Evolutionary conservation across 2,329 filamentous ascomycete species (phyloP), one percentile per base, ranked within the genome.

Genomic region (Claviceps capensis): DNA sequence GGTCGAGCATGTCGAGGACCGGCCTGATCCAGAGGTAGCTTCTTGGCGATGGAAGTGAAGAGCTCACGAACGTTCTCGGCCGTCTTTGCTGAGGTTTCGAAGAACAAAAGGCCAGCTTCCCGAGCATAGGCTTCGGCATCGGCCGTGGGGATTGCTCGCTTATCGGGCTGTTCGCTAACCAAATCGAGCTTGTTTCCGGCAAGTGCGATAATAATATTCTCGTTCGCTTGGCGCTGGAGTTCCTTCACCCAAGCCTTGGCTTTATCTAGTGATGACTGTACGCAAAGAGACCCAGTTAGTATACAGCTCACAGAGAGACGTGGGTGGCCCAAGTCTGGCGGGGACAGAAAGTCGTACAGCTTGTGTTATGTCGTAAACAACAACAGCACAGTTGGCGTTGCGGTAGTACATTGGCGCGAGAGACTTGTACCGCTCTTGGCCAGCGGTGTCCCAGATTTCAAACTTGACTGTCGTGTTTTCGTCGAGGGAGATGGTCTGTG

Each of bases 161-260:
- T 97, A 68, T 96, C 91, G 47, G 91, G 91, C 66, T 88, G 86
- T 65, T 95, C 90, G 57, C 83, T 90, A 56, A 96, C 93, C 61
- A 98, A 75, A 78, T 98, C 93, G 65, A 95, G 77, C 74, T 98
- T 97, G 78, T 98, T 98, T 57, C 93, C 93, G 50, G 91, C 93
- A 44, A 98, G 82, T 47, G 93, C 93, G 65, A 98, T 98, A 70
- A 98, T 90, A 69, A 98, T 98, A 72, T 97, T 97, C 72, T 98
- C 93, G 75, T 97, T 98, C 57, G 94, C 93, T 73, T 98, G 93
- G 66, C 93, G 85, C 71, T 98, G 93, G 52, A 98, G 82, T 69
- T 98, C 93, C 74, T 97, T 97, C 54, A 98, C 91, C 93, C 93
- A 98, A 45, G 90, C 86, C 72, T 98, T 98, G 61, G 94, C 94